phyloP scores from a whole-genome alignment of 2,329 filamentous ascomycete species.

The Monilinia vaccinii-corymbosi region DNA sequence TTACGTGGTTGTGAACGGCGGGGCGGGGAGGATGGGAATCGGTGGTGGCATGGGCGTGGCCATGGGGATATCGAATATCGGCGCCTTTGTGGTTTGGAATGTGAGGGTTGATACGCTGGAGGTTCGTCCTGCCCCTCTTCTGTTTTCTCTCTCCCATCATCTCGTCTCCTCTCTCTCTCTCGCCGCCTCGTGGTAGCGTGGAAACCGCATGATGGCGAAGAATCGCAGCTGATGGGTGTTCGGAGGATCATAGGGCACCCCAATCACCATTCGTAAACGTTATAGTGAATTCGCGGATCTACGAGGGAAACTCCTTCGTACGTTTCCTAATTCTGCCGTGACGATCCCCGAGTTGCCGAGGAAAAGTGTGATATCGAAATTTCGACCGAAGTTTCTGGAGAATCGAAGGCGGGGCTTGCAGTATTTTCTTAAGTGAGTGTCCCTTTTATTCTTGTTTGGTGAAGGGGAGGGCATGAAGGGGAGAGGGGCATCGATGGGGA shows the following conservation, averaged over 20 bases:
- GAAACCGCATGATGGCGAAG: not conserved
- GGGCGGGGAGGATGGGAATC: slow-evolving; percentile 16
- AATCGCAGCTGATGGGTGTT: not conserved
- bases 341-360: slow-evolving; percentile 87
- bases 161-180: not conserved
- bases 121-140: slow-evolving; percentile 41
- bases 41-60: not conserved
- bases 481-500: not conserved
- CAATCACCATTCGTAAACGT: slow-evolving; percentile 57
- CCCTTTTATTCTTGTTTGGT: not conserved
- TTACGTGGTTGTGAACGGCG: slow-evolving; percentile 41
- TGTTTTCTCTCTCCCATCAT: no score
- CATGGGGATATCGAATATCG: slow-evolving; percentile 31
- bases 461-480: not conserved
- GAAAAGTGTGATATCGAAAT: slow-evolving; percentile 84
- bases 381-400: slow-evolving; percentile 78
- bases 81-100: slow-evolving; percentile 95
- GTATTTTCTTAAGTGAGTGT: slow-evolving; percentile 83
- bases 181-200: no score
- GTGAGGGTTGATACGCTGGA: slow-evolving; percentile 79
- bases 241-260: slow-evolving; percentile 43
- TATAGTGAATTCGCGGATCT: slow-evolving; percentile 94
- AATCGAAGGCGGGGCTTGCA: slow-evolving; percentile 71
- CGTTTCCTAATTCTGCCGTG: slow-evolving; percentile 75
- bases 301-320: slow-evolving; percentile 59